Evolutionary conservation across 345 rosid genomes (phyloP).

Genomic region (Gossypium sturtianum): DNA sequence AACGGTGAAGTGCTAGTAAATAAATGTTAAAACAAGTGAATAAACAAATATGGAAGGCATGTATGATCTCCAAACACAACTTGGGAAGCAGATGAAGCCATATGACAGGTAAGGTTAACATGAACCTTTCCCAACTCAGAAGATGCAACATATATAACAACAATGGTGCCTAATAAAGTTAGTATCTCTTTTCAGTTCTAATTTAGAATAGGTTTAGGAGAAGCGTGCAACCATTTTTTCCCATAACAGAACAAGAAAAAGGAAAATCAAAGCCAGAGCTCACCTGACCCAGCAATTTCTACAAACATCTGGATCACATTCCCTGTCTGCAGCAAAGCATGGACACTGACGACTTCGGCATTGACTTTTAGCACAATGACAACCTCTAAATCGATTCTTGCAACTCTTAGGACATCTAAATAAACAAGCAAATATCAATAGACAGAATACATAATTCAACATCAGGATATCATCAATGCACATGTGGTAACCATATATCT

Average conservation of each 20-base stretch:
- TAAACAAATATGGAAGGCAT: not conserved
- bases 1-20: not conserved
- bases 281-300: slow-evolving; percentile 99
- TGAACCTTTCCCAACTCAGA: not conserved
- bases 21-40: not conserved
- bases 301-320: slow-evolving; percentile 99
- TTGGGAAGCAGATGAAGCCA: not conserved
- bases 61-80: not conserved
- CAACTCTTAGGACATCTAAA: slow-evolving; percentile 54
- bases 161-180: not conserved
- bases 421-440: slow-evolving; percentile 15
- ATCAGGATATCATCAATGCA: not conserved
- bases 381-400: slow-evolving; percentile 80
- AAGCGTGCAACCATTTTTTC: not conserved
- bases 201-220: not conserved
- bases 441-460: slow-evolving; percentile 13
- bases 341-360: slow-evolving; percentile 99
- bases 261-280: slow-evolving; percentile 23
- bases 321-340: slow-evolving; percentile 99
- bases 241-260: not conserved
- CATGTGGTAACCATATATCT: not conserved
- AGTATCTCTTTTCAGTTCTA: not conserved
- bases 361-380: slow-evolving; percentile 99
- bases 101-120: not conserved
- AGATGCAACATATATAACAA: not conserved